phyloP scores from a whole-genome alignment of 2,329 filamentous ascomycete genomes.

The Leptodontidium sp. region DNA sequence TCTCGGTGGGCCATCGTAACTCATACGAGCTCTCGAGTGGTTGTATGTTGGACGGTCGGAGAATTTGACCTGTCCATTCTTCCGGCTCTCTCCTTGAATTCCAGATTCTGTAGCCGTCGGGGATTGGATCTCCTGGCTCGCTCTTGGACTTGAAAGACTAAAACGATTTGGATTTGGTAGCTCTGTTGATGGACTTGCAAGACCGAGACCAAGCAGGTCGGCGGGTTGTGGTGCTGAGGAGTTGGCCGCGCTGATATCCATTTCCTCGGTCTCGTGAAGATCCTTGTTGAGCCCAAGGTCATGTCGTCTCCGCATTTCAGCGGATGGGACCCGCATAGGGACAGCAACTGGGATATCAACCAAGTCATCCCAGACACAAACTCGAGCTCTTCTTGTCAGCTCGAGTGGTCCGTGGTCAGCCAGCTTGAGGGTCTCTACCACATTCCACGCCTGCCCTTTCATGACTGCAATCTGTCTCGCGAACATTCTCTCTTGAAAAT shows the following conservation, averaged over 20 bases:
- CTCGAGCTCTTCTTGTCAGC: slow-evolving; percentile 86
- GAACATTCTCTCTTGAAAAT: slow-evolving; percentile 99
- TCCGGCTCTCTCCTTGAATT: slow-evolving; percentile 28
- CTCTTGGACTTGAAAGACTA: slow-evolving; percentile 62
- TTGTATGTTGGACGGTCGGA: slow-evolving; percentile 40
- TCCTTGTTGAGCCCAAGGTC: slow-evolving; percentile 55
- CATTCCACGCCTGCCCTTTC: slow-evolving; percentile 99
- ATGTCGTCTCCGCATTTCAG: slow-evolving; percentile 78
- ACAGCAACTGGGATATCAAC: slow-evolving; percentile 96
- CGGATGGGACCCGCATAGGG: slow-evolving; percentile 83
- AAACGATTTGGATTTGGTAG: slow-evolving; percentile 81
- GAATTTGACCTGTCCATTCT: slow-evolving; percentile 41
- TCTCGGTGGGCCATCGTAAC: slow-evolving; percentile 46
- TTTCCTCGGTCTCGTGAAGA: slow-evolving; percentile 73
- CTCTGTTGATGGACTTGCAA: slow-evolving; percentile 63
- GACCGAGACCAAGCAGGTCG: slow-evolving; percentile 59
- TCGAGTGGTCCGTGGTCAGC: slow-evolving; percentile 92
- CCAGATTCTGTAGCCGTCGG: slow-evolving; percentile 32
- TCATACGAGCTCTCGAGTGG: slow-evolving; percentile 44
- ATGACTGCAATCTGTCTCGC: slow-evolving; percentile 98
- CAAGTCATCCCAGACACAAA: slow-evolving; percentile 97
- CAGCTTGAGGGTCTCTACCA: slow-evolving; percentile 95
- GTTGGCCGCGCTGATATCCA: slow-evolving; percentile 84
- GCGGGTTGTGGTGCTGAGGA: slow-evolving; percentile 67
- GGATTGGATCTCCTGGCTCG: slow-evolving; percentile 42